These are phyloP conservation scores for Fraxinus pennsylvanica DNA, from an alignment of 257 asterid species.

Conservation along the genomic window DNA sequence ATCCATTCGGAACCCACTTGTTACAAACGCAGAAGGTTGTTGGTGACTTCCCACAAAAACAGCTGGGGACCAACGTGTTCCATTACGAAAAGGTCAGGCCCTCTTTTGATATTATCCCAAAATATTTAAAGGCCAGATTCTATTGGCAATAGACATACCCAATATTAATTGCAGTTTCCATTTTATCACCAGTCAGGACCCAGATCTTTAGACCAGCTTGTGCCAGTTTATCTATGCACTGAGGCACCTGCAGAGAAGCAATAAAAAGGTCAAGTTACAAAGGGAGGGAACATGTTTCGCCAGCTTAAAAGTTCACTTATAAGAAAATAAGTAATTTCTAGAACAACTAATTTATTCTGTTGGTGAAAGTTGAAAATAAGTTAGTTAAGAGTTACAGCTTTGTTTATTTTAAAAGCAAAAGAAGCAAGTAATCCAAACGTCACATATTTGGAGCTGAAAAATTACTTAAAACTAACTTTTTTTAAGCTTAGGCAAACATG, in stretches of 20 bases:
- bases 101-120: background rate
- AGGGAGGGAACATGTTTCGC: background rate
- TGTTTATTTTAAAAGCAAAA: background rate
- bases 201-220: slow-evolving; percentile 97
- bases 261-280: slow-evolving; percentile 6
- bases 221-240: slow-evolving; percentile 97
- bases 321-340: background rate
- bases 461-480: background rate
- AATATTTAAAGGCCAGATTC: slow-evolving; percentile 15
- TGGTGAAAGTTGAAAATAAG: background rate
- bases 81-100: background rate
- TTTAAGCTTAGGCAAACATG: background rate
- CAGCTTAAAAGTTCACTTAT: background rate
- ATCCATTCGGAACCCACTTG: background rate
- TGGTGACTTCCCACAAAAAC: background rate
- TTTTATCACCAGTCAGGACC: slow-evolving; percentile 99
- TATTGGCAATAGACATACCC: slow-evolving; percentile 65
- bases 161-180: slow-evolving; percentile 99
- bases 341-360: background rate
- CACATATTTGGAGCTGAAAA: background rate
- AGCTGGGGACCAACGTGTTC: background rate
- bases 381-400: background rate
- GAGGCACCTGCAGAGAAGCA: slow-evolving; percentile 75
- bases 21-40: background rate
- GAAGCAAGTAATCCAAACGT: background rate